A percentile compares a stretch with the other conserved stretches of the same genome.
Conservation (phyloP, 2,329 filamentous ascomycete genomes). For the Gliomastix tumulicola region DNA sequence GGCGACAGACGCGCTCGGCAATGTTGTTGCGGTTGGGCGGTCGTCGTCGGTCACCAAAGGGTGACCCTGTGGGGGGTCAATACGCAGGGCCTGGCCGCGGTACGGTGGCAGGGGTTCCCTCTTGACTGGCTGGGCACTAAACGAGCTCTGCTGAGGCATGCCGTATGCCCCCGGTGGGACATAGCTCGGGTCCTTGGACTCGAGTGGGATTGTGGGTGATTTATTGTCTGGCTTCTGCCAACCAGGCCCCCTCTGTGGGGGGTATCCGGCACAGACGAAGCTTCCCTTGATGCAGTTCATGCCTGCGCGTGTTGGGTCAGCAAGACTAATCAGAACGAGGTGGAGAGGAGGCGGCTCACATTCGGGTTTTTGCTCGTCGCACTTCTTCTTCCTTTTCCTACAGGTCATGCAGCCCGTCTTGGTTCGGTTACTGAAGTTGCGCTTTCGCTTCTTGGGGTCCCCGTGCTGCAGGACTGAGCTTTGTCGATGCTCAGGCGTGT, state of each 20-base stretch:
- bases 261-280: constrained; percentile 89
- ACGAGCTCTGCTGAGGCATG: constrained; percentile 43
- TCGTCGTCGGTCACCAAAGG: constrained; percentile 51
- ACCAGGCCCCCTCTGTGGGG: constrained; percentile 61
- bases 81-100: constrained; percentile 54
- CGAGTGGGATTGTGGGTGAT: constrained; percentile 63
- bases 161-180: constrained; percentile 55
- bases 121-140: constrained; percentile 32
- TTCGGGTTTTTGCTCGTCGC: constrained; percentile 86
- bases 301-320: constrained; percentile 39
- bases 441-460: constrained; percentile 65
- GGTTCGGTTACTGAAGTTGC: constrained; percentile 88
- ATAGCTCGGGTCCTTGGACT: constrained; percentile 72
- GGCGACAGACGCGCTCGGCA: constrained; percentile 48
- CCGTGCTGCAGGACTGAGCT: constrained; percentile 44
- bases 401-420: constrained; percentile 96
- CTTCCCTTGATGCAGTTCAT: constrained; percentile 87
- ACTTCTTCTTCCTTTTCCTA: constrained; percentile 91
- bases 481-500: constrained; percentile 39
- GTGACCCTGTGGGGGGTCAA: constrained; percentile 55
- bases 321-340: not conserved
- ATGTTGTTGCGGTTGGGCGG: constrained; percentile 49
- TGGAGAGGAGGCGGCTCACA: constrained; percentile 53
- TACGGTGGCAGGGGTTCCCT: constrained; percentile 53
- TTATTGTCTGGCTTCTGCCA: constrained; percentile 74